These are phyloP conservation scores for Eremothecium cymbalariae DNA, from an alignment of 1,139 yeast genomes.

Conservation along the genomic window DNA sequence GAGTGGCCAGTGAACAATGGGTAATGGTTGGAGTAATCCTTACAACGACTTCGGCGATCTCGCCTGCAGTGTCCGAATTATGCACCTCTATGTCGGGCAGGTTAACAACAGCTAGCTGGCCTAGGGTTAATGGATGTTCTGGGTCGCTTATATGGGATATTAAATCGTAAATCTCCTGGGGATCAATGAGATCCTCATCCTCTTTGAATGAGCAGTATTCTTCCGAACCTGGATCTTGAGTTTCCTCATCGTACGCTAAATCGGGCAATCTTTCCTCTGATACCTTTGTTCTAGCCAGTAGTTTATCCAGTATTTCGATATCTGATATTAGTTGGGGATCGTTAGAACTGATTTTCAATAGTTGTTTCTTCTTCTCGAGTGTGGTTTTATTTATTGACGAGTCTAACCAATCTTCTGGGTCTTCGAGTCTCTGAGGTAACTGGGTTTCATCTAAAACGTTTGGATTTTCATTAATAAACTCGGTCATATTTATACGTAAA, in stretches of 20 bases:
- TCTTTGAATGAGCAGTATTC: conserved; percentile 32
- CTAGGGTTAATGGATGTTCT: conserved; percentile 92
- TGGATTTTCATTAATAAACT: conserved; percentile 89
- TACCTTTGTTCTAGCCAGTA: conserved; percentile 15
- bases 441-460: conserved; percentile 66
- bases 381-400: conserved; percentile 20
- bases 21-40: conserved; percentile 95
- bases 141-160: conserved; percentile 92
- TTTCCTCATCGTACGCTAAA: conserved; percentile 17
- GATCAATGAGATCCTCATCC: conserved; percentile 61
- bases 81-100: conserved; percentile 66
- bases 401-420: conserved; percentile 16
- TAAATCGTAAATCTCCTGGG: conserved; percentile 65
- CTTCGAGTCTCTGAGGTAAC: conserved; percentile 58
- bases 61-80: conserved; percentile 43
- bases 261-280: conserved; percentile 20
- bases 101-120: conserved; percentile 91
- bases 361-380: conserved; percentile 24
- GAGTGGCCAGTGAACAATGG: conserved; percentile 92
- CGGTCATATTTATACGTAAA: conserved; percentile 42
- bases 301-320: conserved; percentile 25
- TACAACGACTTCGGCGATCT: conserved; percentile 68
- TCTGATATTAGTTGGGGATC: conserved; percentile 22
- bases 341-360: conserved; percentile 20
- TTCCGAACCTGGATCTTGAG: conserved; percentile 15